Percentiles rank a stretch among this genome's conserved stretches.
These are phyloP conservation scores for Blastocystis sp. DNA, from an alignment of 352 stramenopile species.

Conservation along the genomic window DNA sequence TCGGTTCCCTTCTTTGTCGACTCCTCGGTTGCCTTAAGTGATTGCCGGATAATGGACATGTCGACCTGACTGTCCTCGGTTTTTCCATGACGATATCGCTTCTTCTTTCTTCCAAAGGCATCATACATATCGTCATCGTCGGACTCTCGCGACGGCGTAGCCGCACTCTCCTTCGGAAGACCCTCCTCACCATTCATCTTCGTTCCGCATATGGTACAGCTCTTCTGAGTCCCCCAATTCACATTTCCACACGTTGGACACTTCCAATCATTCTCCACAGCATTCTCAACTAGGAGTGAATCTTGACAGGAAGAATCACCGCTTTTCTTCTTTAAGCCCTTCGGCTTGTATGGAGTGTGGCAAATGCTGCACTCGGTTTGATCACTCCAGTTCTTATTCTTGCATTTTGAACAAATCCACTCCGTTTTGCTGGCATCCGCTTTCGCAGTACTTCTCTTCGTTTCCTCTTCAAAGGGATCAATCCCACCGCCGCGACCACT, in stretches of 20 bases:
- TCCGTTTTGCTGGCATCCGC: background rate
- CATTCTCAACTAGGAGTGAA: too few species aligned
- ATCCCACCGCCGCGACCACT: background rate
- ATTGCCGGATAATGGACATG: too few species aligned
- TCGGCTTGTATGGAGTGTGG: background rate
- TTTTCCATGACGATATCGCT: background rate
- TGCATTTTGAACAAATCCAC: background rate
- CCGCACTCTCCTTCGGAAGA: background rate
- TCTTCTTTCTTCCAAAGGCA: conserved; percentile 24
- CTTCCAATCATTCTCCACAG: conserved; percentile 30
- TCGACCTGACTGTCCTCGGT: too few species aligned
- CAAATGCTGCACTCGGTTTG: background rate
- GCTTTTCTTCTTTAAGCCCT: too few species aligned
- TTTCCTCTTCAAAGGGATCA: background rate
- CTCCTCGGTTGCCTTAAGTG: too few species aligned
- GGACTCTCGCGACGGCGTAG: too few species aligned
- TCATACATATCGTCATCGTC: conserved; percentile 39
- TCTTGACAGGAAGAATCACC: too few species aligned
- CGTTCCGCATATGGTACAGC: background rate
- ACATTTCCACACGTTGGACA: background rate
- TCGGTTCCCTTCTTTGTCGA: too few species aligned
- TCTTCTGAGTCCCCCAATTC: background rate
- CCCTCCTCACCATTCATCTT: too few species aligned
- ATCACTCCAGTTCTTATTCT: background rate
- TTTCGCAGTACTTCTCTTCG: background rate